Conservation (phyloP, 23 red algal species). For the Gracilaria gracilis region DNA sequence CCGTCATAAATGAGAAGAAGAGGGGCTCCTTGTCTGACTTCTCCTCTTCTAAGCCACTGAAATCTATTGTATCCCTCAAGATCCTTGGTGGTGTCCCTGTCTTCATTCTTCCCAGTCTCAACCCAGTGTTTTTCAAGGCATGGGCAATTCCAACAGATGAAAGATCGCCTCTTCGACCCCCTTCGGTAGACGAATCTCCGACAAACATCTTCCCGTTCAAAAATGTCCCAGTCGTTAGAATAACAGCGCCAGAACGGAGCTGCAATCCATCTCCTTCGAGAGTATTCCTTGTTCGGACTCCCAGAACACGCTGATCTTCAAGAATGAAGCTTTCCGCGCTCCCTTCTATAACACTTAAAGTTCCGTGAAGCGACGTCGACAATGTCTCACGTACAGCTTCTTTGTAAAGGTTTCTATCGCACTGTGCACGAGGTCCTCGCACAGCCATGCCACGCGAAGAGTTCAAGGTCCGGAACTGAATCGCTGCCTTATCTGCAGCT, state of each 20-base stretch:
- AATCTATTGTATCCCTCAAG: conserved; percentile 43
- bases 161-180: conserved; percentile 62
- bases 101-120: conserved; percentile 72
- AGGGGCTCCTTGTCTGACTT: conserved; percentile 51
- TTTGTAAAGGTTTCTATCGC: conserved; percentile 67
- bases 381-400: conserved; percentile 64
- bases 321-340: conserved; percentile 67
- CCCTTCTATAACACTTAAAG: conserved; percentile 37
- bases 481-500: conserved; percentile 66
- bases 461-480: conserved; percentile 78
- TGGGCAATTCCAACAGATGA: conserved; percentile 55
- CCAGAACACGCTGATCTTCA: conserved; percentile 18
- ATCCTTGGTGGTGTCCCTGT: conserved; percentile 83
- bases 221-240: conserved; percentile 83
- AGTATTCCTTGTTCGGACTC: conserved; percentile 11
- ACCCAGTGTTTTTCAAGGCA: conserved; percentile 6
- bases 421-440: conserved; percentile 66
- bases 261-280: background rate
- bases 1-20: conserved; percentile 61
- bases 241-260: conserved; percentile 52
- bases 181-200: conserved; percentile 13
- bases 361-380: background rate
- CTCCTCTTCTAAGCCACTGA: conserved; percentile 46
- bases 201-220: conserved; percentile 80
- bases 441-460: conserved; percentile 70